phyloP scores from a whole-genome alignment of 139 green algal species.

The Chlorokybus atmophyticus region DNA sequence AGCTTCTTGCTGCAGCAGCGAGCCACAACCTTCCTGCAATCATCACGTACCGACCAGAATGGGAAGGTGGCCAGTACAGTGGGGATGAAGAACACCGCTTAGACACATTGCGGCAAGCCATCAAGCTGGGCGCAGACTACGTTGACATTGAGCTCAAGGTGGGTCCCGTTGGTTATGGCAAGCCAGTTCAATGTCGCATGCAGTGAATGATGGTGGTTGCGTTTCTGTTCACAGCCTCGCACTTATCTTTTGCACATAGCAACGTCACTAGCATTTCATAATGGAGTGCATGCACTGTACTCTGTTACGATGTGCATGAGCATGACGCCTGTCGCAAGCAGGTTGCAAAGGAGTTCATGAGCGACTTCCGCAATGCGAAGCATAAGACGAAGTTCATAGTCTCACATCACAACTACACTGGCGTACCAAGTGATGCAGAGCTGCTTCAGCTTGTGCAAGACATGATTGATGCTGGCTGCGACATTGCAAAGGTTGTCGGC shows the following conservation, averaged over 20 bases:
- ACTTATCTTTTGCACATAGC: no score
- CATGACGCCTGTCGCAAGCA: neutral
- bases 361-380: neutral
- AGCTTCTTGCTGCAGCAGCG: conserved; percentile 1
- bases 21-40: conserved; percentile 12
- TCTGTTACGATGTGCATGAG: neutral
- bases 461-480: conserved; percentile 50
- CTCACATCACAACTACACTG: conserved; percentile 80
- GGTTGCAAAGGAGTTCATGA: neutral
- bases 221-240: no score
- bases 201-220: conserved; percentile 3
- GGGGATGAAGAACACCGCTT: conserved; percentile 48
- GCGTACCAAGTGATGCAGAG: conserved; percentile 47
- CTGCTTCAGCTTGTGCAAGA: conserved; percentile 42
- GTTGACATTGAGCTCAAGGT: conserved; percentile 86
- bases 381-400: conserved; percentile 85
- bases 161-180: no score
- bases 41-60: conserved; percentile 47
- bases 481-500: conserved; percentile 86
- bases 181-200: no score
- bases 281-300: no score
- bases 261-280: no score
- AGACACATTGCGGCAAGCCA: conserved; percentile 8
- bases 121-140: conserved; percentile 52
- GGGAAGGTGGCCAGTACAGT: conserved; percentile 81